Evolutionary conservation across 805 yeast species (phyloP), one percentile per base, ranked within the genome.

Genomic region (Saturnispora quitensis): DNA sequence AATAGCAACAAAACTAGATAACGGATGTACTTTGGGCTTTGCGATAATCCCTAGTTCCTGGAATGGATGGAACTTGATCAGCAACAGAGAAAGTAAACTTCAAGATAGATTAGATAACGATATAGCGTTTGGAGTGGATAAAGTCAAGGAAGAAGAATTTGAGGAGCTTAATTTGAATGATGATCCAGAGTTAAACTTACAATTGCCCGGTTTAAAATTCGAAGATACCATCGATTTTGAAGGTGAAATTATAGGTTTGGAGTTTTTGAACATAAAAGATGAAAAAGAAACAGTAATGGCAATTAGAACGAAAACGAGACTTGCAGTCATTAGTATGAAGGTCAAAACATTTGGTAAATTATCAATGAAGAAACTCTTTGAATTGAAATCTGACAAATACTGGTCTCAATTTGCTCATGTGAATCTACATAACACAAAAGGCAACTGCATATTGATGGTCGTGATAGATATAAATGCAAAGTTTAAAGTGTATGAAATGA

Each of bases 391-490:
- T 4, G 36, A 38, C 15, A 48, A 53, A 4, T 44, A 27, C 22
- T 53, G 56, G 56, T 36, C 40, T 5, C 33, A 33, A 4, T 47
- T 53, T 45, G 47, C 56, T 6, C 47, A 53, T 43, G 10, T 43
- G 5, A 31, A 27, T 9, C 25, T 53, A 20, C 33, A 42, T 4
- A 35, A 27, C 22, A 20, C 43, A 15, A 6, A 28, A 2, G 24
- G 34, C 13, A 15, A 20, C 15, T 49, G 74, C 44, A 53, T 58
- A 9, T 62, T 62, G 44, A 63, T 80, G 55, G 74, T 72, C 0
- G 59, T 74, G 1, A 62, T 80, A 7, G 88, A 82, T 59, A 58
- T 69, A 1, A 68, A 70, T 36, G 88, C 88, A 0, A 73, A 76
- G 50, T 77, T 82, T 72, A 69, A 68, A 2, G 43, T 74, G 1